A percentile compares a stretch with the other conserved stretches of the same genome.
phyloP scores from a whole-genome alignment of 805 yeast genomes.

The Wickerhamomyces subpelliculosus region DNA sequence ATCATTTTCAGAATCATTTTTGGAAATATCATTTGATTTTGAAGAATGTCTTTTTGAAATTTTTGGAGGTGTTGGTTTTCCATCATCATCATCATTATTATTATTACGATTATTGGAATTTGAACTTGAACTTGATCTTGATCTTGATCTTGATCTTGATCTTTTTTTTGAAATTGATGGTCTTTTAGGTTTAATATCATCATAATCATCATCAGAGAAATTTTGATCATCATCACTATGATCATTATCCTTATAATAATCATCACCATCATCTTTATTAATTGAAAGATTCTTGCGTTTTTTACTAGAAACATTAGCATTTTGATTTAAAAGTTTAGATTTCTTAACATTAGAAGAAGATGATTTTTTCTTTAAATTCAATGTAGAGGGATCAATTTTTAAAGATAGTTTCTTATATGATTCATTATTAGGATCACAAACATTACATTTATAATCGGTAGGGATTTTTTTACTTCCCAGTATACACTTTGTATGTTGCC shows the following conservation, averaged over 20 bases:
- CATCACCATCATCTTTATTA: conserved; percentile 9
- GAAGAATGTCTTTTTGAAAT: background rate
- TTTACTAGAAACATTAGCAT: background rate
- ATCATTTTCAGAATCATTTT: conserved; percentile 1
- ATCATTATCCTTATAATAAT: conserved; percentile 9
- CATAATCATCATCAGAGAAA: conserved; percentile 12
- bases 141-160: conserved; percentile 6
- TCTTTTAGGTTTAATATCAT: background rate
- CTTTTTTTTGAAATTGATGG: background rate
- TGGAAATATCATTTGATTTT: background rate
- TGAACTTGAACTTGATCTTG: conserved; percentile 1
- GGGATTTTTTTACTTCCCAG: conserved; percentile 38
- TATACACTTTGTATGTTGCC: conserved; percentile 69
- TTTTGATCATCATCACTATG: conserved; percentile 13
- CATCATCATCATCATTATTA: background rate
- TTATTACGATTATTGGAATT: background rate
- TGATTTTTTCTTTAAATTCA: conserved; percentile 8
- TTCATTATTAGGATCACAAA: conserved; percentile 36
- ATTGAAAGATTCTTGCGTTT: too few relatives aligned
- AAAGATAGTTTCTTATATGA: conserved; percentile 27
- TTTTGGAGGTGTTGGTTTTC: background rate
- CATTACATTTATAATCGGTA: conserved; percentile 43
- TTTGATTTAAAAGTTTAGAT: conserved; percentile 3
- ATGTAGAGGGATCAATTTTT: conserved; percentile 24
- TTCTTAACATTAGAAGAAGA: background rate